These are phyloP conservation scores for Neocatenulostroma microsporum DNA, from an alignment of 2,329 filamentous ascomycete genomes.

Conservation along the genomic window DNA sequence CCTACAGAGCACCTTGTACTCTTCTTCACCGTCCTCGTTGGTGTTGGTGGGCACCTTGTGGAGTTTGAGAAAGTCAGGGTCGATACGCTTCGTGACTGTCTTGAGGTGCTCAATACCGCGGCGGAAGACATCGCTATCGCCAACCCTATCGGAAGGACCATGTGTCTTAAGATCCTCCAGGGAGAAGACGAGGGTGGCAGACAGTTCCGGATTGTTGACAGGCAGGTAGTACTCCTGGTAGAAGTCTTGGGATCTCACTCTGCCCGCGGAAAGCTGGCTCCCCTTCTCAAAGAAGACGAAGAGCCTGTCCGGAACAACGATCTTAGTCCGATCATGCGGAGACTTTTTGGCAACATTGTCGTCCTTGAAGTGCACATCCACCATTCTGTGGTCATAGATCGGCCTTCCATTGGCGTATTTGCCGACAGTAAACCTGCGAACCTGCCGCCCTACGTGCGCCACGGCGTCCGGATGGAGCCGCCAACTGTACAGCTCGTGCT, in stretches of 20 bases:
- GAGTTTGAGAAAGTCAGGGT: not conserved
- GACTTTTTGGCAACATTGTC: too few species aligned
- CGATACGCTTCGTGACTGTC: not conserved
- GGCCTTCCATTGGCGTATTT: not conserved
- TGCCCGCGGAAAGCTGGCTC: not conserved
- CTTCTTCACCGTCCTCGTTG: not conserved
- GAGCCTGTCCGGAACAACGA: not conserved
- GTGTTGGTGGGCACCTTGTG: too few species aligned
- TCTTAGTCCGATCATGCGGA: not conserved
- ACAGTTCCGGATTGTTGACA: not conserved
- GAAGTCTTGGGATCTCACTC: too few species aligned
- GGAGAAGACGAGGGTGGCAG: not conserved
- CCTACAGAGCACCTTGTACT: too few species aligned
- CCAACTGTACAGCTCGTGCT: not conserved
- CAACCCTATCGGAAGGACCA: not conserved
- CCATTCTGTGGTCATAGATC: too few species aligned
- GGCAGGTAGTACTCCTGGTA: not conserved
- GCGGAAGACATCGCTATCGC: not conserved
- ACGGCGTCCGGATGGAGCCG: not conserved
- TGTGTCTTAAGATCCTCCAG: not conserved
- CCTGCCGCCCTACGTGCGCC: not conserved
- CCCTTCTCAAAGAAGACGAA: not conserved
- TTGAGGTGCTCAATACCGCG: not conserved
- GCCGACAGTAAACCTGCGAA: not conserved
- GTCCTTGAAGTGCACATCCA: too few species aligned